Conservation (phyloP, 2,329 filamentous ascomycete genomes). For the Ascochyta rabiei region DNA sequence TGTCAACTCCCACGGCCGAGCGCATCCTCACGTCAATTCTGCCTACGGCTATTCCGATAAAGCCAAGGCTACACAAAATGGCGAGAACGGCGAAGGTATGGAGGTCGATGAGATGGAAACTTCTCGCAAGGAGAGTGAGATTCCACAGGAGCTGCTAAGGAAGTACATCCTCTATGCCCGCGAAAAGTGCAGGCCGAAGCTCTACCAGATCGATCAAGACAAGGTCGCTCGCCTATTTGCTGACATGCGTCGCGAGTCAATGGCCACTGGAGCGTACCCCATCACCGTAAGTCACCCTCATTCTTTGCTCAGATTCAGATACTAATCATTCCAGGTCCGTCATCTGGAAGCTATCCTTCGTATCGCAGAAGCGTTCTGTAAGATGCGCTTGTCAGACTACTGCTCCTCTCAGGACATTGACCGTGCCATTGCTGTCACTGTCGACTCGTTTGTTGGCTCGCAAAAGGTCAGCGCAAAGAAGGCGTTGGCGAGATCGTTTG, state of each 20-base stretch:
- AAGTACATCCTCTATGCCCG: constrained; percentile 98
- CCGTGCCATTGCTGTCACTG: constrained; percentile 93
- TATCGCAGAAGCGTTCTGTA: constrained; percentile 91
- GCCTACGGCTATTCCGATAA: constrained; percentile 40
- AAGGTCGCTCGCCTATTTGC: constrained; percentile 93
- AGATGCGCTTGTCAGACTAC: constrained; percentile 98
- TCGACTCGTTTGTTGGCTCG: constrained; percentile 93
- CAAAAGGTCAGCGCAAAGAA: constrained; percentile 99
- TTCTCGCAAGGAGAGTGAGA: constrained; percentile 69
- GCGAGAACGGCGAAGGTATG: constrained; percentile 56
- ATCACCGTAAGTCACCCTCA: constrained; percentile 76
- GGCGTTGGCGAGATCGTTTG: constrained; percentile 89
- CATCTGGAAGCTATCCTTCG: constrained; percentile 98
- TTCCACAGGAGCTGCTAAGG: constrained; percentile 85
- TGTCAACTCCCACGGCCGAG: constrained; percentile 89
- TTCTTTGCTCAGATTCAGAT: background rate
- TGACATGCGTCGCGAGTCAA: constrained; percentile 91
- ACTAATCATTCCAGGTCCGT: constrained; percentile 71
- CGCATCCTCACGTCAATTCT: constrained; percentile 68
- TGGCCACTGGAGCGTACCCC: constrained; percentile 94
- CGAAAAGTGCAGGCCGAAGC: constrained; percentile 85
- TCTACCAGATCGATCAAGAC: constrained; percentile 97
- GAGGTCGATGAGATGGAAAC: constrained; percentile 58
- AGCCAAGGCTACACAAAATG: constrained; percentile 28
- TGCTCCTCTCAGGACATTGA: constrained; percentile 90